These are phyloP conservation scores for Cryptosporidium viatorum DNA, from an alignment of 169 alveolate species.

Conservation along the genomic window DNA sequence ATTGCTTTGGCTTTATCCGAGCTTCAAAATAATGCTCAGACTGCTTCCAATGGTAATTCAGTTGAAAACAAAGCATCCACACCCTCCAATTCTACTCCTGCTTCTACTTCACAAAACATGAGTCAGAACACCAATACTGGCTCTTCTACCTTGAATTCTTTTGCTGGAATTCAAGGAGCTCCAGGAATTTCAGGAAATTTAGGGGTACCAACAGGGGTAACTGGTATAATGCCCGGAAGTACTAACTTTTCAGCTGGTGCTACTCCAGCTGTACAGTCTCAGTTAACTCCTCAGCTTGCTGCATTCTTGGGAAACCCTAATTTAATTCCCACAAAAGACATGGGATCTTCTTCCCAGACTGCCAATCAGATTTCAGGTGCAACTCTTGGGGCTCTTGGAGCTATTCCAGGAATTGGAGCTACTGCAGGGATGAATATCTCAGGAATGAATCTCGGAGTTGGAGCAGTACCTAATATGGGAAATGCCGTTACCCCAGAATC, in stretches of 20 bases:
- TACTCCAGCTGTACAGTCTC: background rate
- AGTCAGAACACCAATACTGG: background rate
- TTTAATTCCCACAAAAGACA: slow-evolving; percentile 46
- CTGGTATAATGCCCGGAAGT: background rate
- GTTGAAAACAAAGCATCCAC: background rate
- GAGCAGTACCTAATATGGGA: background rate
- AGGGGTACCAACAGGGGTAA: background rate
- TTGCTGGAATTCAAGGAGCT: background rate
- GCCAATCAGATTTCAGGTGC: background rate
- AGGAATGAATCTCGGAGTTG: slow-evolving; percentile 11
- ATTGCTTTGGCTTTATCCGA: slow-evolving; percentile 71
- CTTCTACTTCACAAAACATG: background rate
- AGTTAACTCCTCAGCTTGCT: slow-evolving; percentile 66
- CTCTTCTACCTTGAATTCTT: background rate
- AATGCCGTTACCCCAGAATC: background rate
- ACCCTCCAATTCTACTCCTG: background rate
- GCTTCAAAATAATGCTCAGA: slow-evolving; percentile 16
- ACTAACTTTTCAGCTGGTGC: background rate
- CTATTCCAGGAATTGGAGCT: background rate
- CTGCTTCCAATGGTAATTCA: background rate
- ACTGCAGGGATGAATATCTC: background rate
- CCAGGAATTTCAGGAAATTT: background rate
- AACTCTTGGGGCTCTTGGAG: background rate
- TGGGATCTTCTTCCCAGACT: background rate
- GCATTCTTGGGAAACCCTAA: slow-evolving; percentile 65